phyloP scores from a whole-genome alignment of 176 grass and related monocot species.

The Alloteropsis semialata region DNA sequence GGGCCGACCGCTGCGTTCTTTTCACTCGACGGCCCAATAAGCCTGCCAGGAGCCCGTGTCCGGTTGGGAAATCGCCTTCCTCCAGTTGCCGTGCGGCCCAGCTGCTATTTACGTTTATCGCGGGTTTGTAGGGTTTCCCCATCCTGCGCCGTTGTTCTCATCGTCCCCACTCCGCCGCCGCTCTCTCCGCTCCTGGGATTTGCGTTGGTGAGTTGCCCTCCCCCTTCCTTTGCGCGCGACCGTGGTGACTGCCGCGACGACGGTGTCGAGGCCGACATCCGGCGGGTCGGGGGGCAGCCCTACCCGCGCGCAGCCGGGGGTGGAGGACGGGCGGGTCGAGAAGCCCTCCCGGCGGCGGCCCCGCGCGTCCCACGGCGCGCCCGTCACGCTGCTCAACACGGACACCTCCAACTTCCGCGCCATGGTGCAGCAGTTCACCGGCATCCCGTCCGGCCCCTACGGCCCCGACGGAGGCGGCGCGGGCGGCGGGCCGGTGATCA shows the following conservation, averaged over 20 bases:
- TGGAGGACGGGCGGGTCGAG: conserved; percentile 45
- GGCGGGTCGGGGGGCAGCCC: conserved; percentile 29
- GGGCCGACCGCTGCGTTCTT: no score
- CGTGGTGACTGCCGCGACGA: not conserved
- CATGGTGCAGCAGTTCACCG: conserved; percentile 99
- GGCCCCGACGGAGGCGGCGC: not conserved
- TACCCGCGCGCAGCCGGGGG: not conserved
- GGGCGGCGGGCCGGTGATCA: conserved; percentile 19
- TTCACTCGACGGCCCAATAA: no score
- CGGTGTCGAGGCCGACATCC: conserved; percentile 54
- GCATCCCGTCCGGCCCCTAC: conserved; percentile 56
- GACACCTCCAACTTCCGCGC: conserved; percentile 93
- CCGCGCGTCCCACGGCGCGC: conserved; percentile 63
- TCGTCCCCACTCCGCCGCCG: no score
- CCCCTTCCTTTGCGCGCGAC: no score
- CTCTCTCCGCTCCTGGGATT: no score
- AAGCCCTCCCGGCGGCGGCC: conserved; percentile 61
- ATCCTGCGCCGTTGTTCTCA: no score
- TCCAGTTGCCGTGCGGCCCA: no score
- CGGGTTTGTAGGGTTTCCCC: no score
- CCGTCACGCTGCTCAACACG: conserved; percentile 90
- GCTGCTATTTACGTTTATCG: no score
- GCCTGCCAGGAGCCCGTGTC: no score
- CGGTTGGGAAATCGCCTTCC: no score
- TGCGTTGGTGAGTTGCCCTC: no score